These are phyloP conservation scores for Mycosphaerelloides madeirae DNA, from an alignment of 2,329 filamentous ascomycete species.

Conservation along the genomic window DNA sequence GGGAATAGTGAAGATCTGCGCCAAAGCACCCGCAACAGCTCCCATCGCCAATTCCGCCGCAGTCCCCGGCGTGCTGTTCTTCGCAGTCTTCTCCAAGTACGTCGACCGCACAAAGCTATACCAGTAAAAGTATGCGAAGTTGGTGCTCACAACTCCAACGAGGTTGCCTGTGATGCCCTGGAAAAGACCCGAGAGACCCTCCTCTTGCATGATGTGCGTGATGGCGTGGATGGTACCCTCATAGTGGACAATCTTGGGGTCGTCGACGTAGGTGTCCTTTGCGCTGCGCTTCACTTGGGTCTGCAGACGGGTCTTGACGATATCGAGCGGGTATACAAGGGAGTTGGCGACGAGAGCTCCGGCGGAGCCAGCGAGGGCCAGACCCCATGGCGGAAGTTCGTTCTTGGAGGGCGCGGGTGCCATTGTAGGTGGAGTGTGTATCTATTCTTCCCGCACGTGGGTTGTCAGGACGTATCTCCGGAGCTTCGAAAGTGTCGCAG, in stretches of 20 bases:
- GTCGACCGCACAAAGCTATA: conserved; percentile 82
- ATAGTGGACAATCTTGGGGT: conserved; percentile 66
- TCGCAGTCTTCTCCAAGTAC: conserved; percentile 56
- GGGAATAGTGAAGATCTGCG: conserved; percentile 93
- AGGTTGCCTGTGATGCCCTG: conserved; percentile 81
- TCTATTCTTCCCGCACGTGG: not conserved
- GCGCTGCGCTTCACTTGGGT: conserved; percentile 72
- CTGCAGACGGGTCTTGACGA: conserved; percentile 94
- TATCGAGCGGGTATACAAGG: conserved; percentile 91
- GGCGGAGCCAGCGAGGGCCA: conserved; percentile 84
- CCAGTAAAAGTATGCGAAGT: conserved; percentile 99
- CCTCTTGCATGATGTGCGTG: conserved; percentile 71
- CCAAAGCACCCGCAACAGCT: conserved; percentile 80
- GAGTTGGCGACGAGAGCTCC: conserved; percentile 94
- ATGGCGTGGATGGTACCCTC: conserved; percentile 84
- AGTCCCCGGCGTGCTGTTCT: conserved; percentile 57
- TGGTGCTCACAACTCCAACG: conserved; percentile 89
- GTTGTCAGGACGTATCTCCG: conserved; percentile 2
- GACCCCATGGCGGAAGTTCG: conserved; percentile 82
- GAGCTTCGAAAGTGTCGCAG: conserved; percentile 1
- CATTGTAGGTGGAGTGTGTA: conserved; percentile 16
- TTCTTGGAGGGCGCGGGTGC: conserved; percentile 36
- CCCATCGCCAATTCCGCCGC: conserved; percentile 78
- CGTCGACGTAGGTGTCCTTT: conserved; percentile 31
- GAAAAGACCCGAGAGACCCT: conserved; percentile 80